Evolutionary conservation across 768 basidiomycete species (phyloP).

Genomic region (Hortiboletus flavorubellus): DNA sequence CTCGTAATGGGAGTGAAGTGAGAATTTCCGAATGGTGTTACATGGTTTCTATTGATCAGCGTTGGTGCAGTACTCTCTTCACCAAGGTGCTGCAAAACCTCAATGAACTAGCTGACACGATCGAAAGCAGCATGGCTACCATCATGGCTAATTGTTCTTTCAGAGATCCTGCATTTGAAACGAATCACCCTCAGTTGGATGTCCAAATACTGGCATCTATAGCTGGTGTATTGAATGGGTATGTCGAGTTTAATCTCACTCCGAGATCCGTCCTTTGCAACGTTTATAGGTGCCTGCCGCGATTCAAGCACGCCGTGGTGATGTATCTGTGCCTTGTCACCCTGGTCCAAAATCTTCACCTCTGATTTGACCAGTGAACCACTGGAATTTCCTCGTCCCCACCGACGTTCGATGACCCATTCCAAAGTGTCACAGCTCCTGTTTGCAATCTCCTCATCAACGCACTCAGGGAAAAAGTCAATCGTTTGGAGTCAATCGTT

Average conservation of each 20-base stretch:
- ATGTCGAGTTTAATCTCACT: constrained; percentile 14
- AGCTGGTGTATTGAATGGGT: constrained; percentile 51
- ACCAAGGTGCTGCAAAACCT: constrained; percentile 45
- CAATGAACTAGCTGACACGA: constrained; percentile 36
- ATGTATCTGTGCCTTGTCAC: constrained; percentile 42
- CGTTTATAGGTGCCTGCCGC: constrained; percentile 45
- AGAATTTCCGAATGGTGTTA: constrained; percentile 3
- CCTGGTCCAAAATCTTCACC: constrained; percentile 40
- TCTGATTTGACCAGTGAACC: constrained; percentile 50
- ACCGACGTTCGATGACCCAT: constrained; percentile 45
- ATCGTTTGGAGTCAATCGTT: constrained; percentile 41
- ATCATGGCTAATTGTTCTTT: constrained; percentile 33
- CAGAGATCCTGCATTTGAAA: constrained; percentile 23
- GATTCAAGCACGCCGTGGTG: constrained; percentile 54
- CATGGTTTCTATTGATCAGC: constrained; percentile 5
- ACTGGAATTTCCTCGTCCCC: constrained; percentile 35
- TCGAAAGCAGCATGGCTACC: constrained; percentile 40
- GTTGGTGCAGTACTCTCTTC: constrained; percentile 40
- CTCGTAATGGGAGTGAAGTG: constrained; percentile 51
- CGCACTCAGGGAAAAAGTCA: constrained; percentile 32
- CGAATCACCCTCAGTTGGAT: constrained; percentile 29
- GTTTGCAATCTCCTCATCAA: constrained; percentile 38
- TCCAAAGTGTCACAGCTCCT: constrained; percentile 25
- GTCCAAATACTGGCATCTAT: constrained; percentile 45
- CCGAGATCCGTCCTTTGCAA: constrained; percentile 11